Evolutionary conservation across 1,284 basidiomycete genomes (phyloP), one percentile per base, ranked within the genome.

Genomic region (Naganishia sp.): DNA sequence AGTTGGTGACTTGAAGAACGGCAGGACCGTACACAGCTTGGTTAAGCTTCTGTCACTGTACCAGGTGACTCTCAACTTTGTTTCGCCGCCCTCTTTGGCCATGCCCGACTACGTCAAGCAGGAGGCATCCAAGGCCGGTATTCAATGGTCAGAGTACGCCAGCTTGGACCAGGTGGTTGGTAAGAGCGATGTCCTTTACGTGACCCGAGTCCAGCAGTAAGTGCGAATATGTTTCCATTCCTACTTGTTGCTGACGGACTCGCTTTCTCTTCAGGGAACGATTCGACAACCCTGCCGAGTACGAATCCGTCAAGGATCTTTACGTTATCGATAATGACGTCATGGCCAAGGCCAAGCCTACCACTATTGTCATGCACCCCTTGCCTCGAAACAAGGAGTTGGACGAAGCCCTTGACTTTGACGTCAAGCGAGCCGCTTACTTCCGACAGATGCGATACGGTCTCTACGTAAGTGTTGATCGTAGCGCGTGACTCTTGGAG

Each of bases 381-480:
- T 83, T 99, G 53, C 96, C 96, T 21, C 83, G 96, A 73, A 86
- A 94, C 55, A 94, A 94, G 75, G 92, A 99, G 88, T 95, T 99
- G 73, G 94, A 96, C 77, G 91, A 94, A 6, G 94, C 98, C 78
- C 94, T 99, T 63, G 96, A 99, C 81, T 98, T 96, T 74, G 95
- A 99, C 79, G 90, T 87, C 15, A 86, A 90, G 54, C 86, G 94
- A 15, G 95, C 94, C 0, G 94, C 94, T 39, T 99, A 97, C 82
- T 97, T 98, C 88, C 87, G 96, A 56, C 94, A 98, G 79, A 97
- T 98, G 94, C 89, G 94, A 70, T 96, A 95, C 79, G 96, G 95
- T 61, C 88, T 98, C 71, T 98, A 94, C 78, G 91, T 95, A 74
- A 80, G 91, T 86, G 16, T 10, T 23, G 21, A 11, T n/a, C 13